phyloP scores from a whole-genome alignment of 1,284 basidiomycete species.

The Heliocybe sulcata region DNA sequence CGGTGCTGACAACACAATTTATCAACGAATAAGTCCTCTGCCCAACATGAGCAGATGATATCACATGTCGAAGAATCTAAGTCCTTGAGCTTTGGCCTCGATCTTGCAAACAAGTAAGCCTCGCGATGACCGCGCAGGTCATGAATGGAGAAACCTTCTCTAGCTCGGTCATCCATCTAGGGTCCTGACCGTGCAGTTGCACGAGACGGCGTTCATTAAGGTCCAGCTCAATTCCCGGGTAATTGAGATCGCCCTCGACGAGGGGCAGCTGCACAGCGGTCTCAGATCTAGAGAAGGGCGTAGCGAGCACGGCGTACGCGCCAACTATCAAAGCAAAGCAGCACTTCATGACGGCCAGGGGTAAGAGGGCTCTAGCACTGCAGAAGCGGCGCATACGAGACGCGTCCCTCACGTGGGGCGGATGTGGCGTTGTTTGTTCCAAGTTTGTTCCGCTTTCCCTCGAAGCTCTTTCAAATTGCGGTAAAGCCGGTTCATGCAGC shows the following conservation, averaged over 20 bases:
- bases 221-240: slow-evolving; percentile 47
- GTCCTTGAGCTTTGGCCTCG: slow-evolving; percentile 63
- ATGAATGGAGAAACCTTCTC: slow-evolving; percentile 52
- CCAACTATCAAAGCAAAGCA: slow-evolving; percentile 30
- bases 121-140: slow-evolving; percentile 4
- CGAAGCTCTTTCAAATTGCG: slow-evolving; percentile 7
- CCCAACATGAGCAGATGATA: slow-evolving; percentile 18
- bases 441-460: slow-evolving; percentile 1
- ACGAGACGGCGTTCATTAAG: slow-evolving; percentile 68
- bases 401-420: slow-evolving; percentile 4
- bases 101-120: slow-evolving; percentile 42
- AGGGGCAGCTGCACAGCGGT: slow-evolving; percentile 16
- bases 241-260: not conserved
- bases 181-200: slow-evolving; percentile 60
- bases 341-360: slow-evolving; percentile 37
- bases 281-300: slow-evolving; percentile 11
- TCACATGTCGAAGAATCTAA: slow-evolving; percentile 86
- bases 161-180: slow-evolving; percentile 76
- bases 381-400: not conserved
- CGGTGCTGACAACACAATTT: slow-evolving; percentile 47
- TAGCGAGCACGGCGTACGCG: slow-evolving; percentile 17
- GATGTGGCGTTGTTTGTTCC: slow-evolving; percentile 4
- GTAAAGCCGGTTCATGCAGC: slow-evolving; percentile 8
- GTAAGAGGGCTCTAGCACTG: not conserved
- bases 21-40: slow-evolving; percentile 12